These are phyloP conservation scores for Lasiodiplodia sp. DNA, from an alignment of 2,329 filamentous ascomycete species.

Conservation along the genomic window DNA sequence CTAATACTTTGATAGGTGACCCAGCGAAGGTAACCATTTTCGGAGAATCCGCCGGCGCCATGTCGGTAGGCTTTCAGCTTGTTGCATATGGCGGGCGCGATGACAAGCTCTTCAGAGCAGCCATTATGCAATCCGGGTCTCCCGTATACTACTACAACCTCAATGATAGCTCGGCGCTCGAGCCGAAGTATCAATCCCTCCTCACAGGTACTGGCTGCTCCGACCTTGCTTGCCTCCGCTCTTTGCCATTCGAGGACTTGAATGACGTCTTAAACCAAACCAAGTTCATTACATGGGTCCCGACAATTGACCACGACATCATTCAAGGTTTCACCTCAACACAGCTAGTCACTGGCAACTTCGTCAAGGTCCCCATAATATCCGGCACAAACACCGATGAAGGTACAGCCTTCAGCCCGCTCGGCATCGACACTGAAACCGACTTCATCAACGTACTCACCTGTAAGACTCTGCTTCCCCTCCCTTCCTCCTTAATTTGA, in stretches of 20 bases:
- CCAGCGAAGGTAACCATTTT: slow-evolving; percentile 53
- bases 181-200: slow-evolving; percentile 70
- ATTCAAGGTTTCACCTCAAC: slow-evolving; percentile 60
- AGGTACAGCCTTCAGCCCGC: slow-evolving; percentile 63
- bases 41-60: slow-evolving; percentile 54
- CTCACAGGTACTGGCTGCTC: slow-evolving; percentile 67
- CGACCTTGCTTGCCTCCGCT: slow-evolving; percentile 61
- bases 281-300: slow-evolving; percentile 46
- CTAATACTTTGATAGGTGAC: slow-evolving; percentile 44
- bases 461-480: neutral
- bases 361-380: slow-evolving; percentile 70
- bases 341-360: slow-evolving; percentile 64
- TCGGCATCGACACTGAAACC: slow-evolving; percentile 61
- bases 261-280: slow-evolving; percentile 60
- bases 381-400: slow-evolving; percentile 72
- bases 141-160: slow-evolving; percentile 42
- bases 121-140: slow-evolving; percentile 54
- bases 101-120: slow-evolving; percentile 56
- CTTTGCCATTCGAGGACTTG: slow-evolving; percentile 65
- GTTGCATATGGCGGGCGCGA: slow-evolving; percentile 57
- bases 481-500: neutral
- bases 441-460: slow-evolving; percentile 56
- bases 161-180: slow-evolving; percentile 43
- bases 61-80: slow-evolving; percentile 54
- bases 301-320: slow-evolving; percentile 64